phyloP scores from a whole-genome alignment of 2,329 filamentous ascomycete genomes.

The Aureobasidium sp. region DNA sequence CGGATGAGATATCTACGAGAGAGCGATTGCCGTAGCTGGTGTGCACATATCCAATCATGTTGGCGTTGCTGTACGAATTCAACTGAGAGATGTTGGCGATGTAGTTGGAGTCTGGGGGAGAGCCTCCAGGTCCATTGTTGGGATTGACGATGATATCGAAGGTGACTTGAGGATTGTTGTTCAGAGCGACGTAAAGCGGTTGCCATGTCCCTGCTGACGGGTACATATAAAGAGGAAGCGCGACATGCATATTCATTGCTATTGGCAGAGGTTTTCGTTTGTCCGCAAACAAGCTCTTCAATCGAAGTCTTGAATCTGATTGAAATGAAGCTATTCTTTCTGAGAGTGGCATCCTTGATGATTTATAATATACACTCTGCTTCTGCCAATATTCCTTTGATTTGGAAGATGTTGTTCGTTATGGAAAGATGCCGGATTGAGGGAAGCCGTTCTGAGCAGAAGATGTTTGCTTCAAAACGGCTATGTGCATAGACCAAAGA shows the following conservation, averaged over 20 bases:
- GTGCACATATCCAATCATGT: slow-evolving; percentile 24
- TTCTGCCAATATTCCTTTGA: neutral
- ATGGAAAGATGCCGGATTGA: neutral
- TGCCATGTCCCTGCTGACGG: slow-evolving; percentile 19
- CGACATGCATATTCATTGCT: slow-evolving; percentile 4
- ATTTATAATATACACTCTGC: neutral
- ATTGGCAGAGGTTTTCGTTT: neutral
- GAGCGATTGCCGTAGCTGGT: slow-evolving; percentile 18
- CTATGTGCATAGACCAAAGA: neutral
- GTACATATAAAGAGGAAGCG: slow-evolving; percentile 25
- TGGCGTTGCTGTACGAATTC: slow-evolving; percentile 20
- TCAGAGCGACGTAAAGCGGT: slow-evolving; percentile 18
- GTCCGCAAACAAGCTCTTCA: neutral
- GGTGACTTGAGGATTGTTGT: slow-evolving; percentile 10
- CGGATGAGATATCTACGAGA: slow-evolving; percentile 16
- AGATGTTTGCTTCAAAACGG: neutral
- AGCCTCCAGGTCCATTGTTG: slow-evolving; percentile 14
- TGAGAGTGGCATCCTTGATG: neutral
- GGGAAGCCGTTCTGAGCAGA: neutral
- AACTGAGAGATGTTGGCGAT: slow-evolving; percentile 17
- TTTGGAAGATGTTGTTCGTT: neutral
- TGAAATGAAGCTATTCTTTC: neutral
- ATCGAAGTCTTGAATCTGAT: neutral
- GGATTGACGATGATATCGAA: slow-evolving; percentile 17
- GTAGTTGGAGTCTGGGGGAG: slow-evolving; percentile 20